Percentiles rank a stretch among this genome's conserved stretches.
Conservation (phyloP, 1,284 basidiomycete genomes). For the Malassezia psittaci region DNA sequence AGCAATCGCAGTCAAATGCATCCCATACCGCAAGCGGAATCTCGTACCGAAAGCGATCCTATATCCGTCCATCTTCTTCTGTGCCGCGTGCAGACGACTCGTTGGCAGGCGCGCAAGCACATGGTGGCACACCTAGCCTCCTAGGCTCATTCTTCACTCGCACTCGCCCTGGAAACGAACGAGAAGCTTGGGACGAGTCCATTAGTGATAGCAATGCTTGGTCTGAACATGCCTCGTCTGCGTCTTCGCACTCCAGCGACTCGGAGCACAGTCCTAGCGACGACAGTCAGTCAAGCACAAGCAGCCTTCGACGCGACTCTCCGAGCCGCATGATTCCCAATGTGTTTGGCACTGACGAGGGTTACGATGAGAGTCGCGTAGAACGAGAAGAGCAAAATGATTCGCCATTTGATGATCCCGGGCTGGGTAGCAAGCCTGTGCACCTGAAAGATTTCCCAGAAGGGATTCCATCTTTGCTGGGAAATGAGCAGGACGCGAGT, state of each 20-base stretch:
- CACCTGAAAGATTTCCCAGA: constrained; percentile 17
- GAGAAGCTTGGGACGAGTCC: constrained; percentile 19
- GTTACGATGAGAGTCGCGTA: constrained; percentile 28
- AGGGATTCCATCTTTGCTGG: constrained; percentile 1
- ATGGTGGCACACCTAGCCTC: constrained; percentile 13
- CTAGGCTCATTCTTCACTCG: constrained; percentile 37
- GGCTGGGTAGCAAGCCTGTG: constrained; percentile 16
- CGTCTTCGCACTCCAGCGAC: constrained; percentile 20
- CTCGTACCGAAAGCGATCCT: constrained; percentile 24
- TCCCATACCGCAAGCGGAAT: constrained; percentile 14
- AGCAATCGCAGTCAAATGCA: constrained; percentile 10
- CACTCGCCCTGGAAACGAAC: constrained; percentile 27
- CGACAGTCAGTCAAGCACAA: constrained; percentile 21
- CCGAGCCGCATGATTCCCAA: constrained; percentile 18
- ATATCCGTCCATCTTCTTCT: constrained; percentile 8
- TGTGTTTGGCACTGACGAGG: constrained; percentile 40
- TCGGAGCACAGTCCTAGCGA: constrained; percentile 24
- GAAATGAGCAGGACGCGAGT: neutral
- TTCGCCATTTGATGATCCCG: constrained; percentile 13
- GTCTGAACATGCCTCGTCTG: constrained; percentile 21
- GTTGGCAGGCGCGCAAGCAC: neutral
- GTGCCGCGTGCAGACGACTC: constrained; percentile 14
- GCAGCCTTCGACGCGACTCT: constrained; percentile 7
- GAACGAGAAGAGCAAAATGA: constrained; percentile 26
- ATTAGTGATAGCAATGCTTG: constrained; percentile 21